Base-by-base conservation (phyloP, 2,329 filamentous ascomycete genomes). In the Cercospora nicotianae region DNA sequence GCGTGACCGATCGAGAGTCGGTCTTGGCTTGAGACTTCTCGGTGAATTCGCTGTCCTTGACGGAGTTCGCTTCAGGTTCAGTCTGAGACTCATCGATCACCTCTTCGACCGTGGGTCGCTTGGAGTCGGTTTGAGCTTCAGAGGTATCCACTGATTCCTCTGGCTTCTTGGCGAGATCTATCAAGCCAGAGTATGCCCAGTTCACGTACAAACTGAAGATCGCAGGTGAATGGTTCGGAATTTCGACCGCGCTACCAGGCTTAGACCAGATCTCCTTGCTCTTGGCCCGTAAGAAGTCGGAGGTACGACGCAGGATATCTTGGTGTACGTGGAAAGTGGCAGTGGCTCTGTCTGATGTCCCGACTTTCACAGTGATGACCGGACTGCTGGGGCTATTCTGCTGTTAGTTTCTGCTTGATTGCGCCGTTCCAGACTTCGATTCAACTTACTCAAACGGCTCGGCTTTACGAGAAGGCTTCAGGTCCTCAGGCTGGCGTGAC, bases 261-360 rank as follows among this genome's bases (percentile, higher is more conserved):
- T 51, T 20, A 8, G 55, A 60, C 63, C 63, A 65, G 20, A 48
- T 10, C 18, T 58, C 53, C 16, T 65, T 60, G 31, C 18, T n/a
- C 26, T 36, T 65, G 23, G 23, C 13, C 31, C 42, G 33, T 8
- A 65, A 31, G 23, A 65, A 65, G 1, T 18, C 63, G 8, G 53
- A 60, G 13, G 63, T 48, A 8, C 53, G 51, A 4, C 28, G 31
- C 5, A 65, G 63, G 7, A 59, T 30, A 3, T 59, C 39, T 26
- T 42, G 23, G 16, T 65, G 63, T 3, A 65, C 33, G 16, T 31
- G 20, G 48, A 65, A 65, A 31, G 16, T 23, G 6, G 33, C 36
- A 12, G 63, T 12, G 26, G n/a, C 28, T 8, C 0, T 31, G 1
- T 18, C 53, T 18, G 53, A 10, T 6, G 33, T 26, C 1, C 59